Base-by-base conservation (phyloP, 2,329 filamentous ascomycete species). In the Pseudopyrenochaeta lycopersici region DNA sequence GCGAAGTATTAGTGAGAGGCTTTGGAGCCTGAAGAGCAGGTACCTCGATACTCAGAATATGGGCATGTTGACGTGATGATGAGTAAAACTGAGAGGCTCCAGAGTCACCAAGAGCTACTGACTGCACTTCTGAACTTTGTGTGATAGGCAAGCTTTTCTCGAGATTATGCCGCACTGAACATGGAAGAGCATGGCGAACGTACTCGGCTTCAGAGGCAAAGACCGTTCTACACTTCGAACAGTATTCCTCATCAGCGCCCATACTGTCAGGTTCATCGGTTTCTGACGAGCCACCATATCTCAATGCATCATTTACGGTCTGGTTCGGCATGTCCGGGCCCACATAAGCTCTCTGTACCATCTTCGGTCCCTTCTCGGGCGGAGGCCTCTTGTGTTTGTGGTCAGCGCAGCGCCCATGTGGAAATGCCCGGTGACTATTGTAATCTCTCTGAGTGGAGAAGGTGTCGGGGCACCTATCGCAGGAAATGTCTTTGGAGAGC, bases 131-230 rank as follows among this genome's bases (percentile, higher is more conserved):
- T 1, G 4, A 12, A 2, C 38, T 14, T 4, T 32, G 9, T 9
- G 15, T 5, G 17, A 38, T 14, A 3, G 32, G 9, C n/a, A 15
- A 33, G 4, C 17, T 21, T 4, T 49, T 36, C 14, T 53, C 31
- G 17, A 30, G 21, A 9, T 15, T 35, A 4, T 5, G 23, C 17
- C 23, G 33, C 4, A 27, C 15, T 7, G 44, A 29, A 27, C 71
- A 74, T n/a, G 56, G 46, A n/a, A 74, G 49, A 7, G 56, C 35
- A 36, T 72, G 70, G n/a, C 51, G 46, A 30, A 58, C 51, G 41
- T 54, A 68, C 6, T 31, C 12, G 9, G 50, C 56, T 39, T 43
- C 10, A 10, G 60, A 68, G 1, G 15, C 12, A 40, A 70, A 73
- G 0, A 10, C n/a, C n/a, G 52, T 58, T 29, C 63, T 64, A 47